Evolutionary conservation across 176 grass and related monocot species (phyloP).

Genomic region (Otatea glauca): DNA sequence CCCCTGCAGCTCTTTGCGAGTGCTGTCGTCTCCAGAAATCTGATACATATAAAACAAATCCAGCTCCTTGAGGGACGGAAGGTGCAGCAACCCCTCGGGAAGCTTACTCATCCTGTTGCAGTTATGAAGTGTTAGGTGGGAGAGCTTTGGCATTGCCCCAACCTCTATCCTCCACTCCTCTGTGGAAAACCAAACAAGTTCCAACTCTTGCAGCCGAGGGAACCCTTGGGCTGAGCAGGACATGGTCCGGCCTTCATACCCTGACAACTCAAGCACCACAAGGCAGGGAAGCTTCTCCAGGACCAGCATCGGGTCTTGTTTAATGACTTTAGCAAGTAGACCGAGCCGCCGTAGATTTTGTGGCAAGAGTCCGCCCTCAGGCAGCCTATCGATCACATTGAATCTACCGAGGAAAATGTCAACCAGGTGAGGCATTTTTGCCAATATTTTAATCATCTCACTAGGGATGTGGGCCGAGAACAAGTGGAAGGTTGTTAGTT

Average conservation of each 20-base stretch:
- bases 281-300: conserved; percentile 41
- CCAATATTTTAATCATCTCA: no score
- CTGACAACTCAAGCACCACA: background rate
- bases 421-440: no score
- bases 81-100: background rate
- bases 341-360: background rate
- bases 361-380: background rate
- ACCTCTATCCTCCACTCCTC: background rate
- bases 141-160: conserved; percentile 12
- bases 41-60: rapidly evolving
- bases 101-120: background rate
- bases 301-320: background rate
- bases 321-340: background rate
- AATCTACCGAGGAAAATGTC: no score
- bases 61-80: background rate
- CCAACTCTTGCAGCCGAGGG: background rate
- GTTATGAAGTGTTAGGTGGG: rapidly evolving
- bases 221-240: background rate
- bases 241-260: background rate
- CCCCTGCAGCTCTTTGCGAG: background rate
- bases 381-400: background rate
- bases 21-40: background rate
- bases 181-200: rapidly evolving
- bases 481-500: no score
- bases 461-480: no score